phyloP scores from a whole-genome alignment of 192 early-diverging fungal species.

The Gorgonomyces haynaldii region DNA sequence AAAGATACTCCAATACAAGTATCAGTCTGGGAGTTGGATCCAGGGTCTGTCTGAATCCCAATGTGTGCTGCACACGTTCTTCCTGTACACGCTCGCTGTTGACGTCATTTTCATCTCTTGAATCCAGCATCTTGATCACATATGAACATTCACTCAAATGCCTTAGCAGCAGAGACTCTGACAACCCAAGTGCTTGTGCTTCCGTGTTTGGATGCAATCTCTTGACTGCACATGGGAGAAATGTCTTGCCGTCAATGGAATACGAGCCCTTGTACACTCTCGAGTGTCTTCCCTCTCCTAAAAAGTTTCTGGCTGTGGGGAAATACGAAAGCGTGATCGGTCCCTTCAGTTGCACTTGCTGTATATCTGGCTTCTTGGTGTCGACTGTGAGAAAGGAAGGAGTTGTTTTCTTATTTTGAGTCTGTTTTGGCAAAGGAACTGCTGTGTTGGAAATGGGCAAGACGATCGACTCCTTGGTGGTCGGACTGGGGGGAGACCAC shows the following conservation, averaged over 20 bases:
- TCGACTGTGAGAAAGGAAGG: constrained; percentile 3
- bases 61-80: not conserved
- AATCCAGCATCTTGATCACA: constrained; percentile 35
- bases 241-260: not conserved
- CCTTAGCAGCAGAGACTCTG: constrained; percentile 25
- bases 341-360: not conserved
- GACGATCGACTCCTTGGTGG: not conserved
- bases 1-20: constrained; percentile 32
- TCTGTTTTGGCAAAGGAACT: not conserved
- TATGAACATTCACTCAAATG: constrained; percentile 20
- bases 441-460: not conserved
- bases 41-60: not conserved
- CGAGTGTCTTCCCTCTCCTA: constrained; percentile 38
- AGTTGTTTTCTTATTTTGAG: not conserved
- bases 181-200: constrained; percentile 21
- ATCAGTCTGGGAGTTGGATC: constrained; percentile 14
- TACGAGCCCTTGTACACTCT: constrained; percentile 32
- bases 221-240: constrained; percentile 35
- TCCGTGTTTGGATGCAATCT: constrained; percentile 30
- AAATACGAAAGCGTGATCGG: constrained; percentile 27
- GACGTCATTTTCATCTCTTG: constrained; percentile 27
- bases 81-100: not conserved
- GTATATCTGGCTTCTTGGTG: not conserved
- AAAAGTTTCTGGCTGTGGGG: constrained; percentile 35
- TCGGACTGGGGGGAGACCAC: not conserved